Base-by-base conservation (phyloP, 2,329 filamentous ascomycete species). In the Hortaea werneckii region DNA sequence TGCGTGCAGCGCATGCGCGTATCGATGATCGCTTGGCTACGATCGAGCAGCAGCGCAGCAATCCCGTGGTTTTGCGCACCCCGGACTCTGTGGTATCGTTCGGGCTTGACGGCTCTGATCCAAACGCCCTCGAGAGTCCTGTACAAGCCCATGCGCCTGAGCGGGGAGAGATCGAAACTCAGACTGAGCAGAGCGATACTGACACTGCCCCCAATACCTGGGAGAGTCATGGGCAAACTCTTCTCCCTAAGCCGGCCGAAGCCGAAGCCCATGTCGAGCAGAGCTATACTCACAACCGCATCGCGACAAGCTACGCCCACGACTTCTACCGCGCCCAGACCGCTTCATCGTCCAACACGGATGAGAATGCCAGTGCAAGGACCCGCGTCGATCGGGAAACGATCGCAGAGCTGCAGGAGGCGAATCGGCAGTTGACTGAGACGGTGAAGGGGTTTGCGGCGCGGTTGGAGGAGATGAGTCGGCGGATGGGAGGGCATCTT, bases 291-390 rank as follows among this genome's bases (percentile, higher is more conserved):
- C 42, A 46, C 32, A 50, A 54, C 20, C n/a, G n/a, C n/a, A 41
- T 58, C 32, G 49, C 55, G 2, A 58, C 56, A 2, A 38, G 29
- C 12, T 42, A 47, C 10, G 56, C 56, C 1, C 51, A 50, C 40
- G 53, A 58, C 10, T 59, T 53, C 43, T 59, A 58, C 28, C 49
- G 50, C 10, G 37, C 10, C 6, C 28, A 29, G 12, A 42, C 35
- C 20, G 8, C 42, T n/a, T 7, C 12, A 5, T 28, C 37, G 28
- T 7, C 29, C 4, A n/a, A 13, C 6, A 13, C 20, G n/a, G 29
- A 44, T 41, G 29, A n/a, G 7, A 20, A 38, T 38, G 12, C 37
- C 8, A 6, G 8, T 9, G 37, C 37, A 8, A 6, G 8, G 6
- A 8, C 37, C 7, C 12, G 29, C 12, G 7, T n/a, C 10, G 41